Conservation (phyloP, 2,329 filamentous ascomycete species). For the Lithohypha guttulata region DNA sequence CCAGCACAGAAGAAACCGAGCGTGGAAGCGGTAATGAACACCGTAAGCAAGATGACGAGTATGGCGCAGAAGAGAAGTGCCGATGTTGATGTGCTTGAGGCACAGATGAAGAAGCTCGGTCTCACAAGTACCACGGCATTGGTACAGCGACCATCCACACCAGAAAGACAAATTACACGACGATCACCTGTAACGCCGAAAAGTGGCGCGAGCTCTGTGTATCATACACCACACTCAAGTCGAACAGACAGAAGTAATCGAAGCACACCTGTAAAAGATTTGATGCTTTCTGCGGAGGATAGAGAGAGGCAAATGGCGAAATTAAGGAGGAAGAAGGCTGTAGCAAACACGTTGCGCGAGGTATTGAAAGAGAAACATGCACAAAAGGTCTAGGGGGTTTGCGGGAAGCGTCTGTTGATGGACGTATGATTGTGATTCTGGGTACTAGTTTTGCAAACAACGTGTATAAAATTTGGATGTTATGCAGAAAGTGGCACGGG, state of each 20-base stretch:
- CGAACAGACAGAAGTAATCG: slow-evolving; percentile 12
- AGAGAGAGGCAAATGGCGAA: slow-evolving; percentile 19
- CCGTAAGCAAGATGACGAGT: slow-evolving; percentile 81
- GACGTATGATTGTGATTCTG: too few species aligned
- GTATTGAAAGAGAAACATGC: slow-evolving; percentile 18
- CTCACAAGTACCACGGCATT: slow-evolving; percentile 26
- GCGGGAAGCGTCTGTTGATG: too few species aligned
- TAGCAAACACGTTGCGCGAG: slow-evolving; percentile 16
- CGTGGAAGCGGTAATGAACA: slow-evolving; percentile 82
- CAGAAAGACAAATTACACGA: slow-evolving; percentile 10
- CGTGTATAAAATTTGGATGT: too few species aligned
- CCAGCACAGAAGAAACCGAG: slow-evolving; percentile 55
- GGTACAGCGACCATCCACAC: slow-evolving; percentile 10
- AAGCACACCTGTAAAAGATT: slow-evolving; percentile 12
- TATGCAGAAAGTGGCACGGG: too few species aligned
- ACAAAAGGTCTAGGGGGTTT: too few species aligned
- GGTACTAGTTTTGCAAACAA: too few species aligned
- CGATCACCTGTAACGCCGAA: slow-evolving; percentile 14
- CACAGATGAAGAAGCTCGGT: slow-evolving; percentile 66
- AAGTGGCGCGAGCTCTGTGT: slow-evolving; percentile 18
- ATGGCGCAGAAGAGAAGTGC: slow-evolving; percentile 87
- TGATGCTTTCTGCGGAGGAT: slow-evolving; percentile 18
- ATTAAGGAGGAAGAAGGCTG: slow-evolving; percentile 18
- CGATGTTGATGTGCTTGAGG: slow-evolving; percentile 82
- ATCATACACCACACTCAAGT: slow-evolving; percentile 21